Evolutionary conservation across 139 green algal species (phyloP).

Genomic region (Chlamydomonas asymmetrica): DNA sequence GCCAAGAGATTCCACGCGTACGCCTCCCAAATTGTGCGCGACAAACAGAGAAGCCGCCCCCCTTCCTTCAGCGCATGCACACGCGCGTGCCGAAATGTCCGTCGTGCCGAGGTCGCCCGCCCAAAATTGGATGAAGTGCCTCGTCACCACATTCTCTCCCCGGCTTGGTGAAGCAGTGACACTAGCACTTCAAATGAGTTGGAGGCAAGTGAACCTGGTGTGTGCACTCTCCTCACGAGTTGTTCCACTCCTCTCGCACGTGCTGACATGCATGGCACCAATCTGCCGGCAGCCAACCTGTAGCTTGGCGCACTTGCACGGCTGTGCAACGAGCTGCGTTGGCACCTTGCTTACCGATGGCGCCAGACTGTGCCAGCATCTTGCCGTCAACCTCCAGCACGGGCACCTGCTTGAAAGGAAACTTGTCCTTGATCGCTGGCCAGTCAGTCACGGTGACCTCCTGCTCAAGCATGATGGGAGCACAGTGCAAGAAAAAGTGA

Average conservation of each 20-base stretch:
- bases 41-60: too few species aligned
- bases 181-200: neutral
- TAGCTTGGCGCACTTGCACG: neutral
- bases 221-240: too few species aligned
- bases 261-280: neutral
- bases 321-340: too few species aligned
- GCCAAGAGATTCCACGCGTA: too few species aligned
- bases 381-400: slow-evolving; percentile 50
- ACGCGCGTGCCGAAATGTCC: too few species aligned
- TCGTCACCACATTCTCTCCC: too few species aligned
- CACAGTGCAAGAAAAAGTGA: neutral
- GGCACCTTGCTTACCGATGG: slow-evolving; percentile 45
- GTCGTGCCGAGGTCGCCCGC: too few species aligned
- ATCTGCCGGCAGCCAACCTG: neutral
- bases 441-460: neutral
- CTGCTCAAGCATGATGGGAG: slow-evolving; percentile 17
- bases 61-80: too few species aligned
- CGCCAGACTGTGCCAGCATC: slow-evolving; percentile 38
- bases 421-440: slow-evolving; percentile 31
- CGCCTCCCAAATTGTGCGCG: too few species aligned
- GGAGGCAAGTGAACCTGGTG: too few species aligned
- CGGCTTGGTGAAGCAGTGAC: neutral
- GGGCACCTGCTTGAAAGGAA: slow-evolving; percentile 43
- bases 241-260: too few species aligned
- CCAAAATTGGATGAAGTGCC: too few species aligned